phyloP scores from a whole-genome alignment of 164 flowering plant species.

The Stephania japonica region DNA sequence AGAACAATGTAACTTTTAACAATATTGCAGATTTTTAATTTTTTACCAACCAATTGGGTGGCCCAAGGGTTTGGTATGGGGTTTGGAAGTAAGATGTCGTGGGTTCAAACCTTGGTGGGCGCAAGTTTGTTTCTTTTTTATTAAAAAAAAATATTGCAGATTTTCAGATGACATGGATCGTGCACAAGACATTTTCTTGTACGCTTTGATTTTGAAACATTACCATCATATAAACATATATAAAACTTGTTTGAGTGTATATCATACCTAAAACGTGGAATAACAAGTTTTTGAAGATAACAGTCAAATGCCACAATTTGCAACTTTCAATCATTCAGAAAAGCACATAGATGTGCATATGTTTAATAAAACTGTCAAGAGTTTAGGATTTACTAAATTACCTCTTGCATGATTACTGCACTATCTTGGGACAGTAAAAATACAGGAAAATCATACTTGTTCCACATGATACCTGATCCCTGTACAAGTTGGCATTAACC shows the following conservation, averaged over 20 bases:
- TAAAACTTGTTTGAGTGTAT: too few relatives aligned
- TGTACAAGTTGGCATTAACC: conserved; percentile 26
- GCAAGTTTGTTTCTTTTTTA: too few relatives aligned
- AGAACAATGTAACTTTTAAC: neutral
- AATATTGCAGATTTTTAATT: neutral
- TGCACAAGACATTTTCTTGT: too few relatives aligned
- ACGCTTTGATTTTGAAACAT: too few relatives aligned
- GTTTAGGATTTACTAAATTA: conserved; percentile 16
- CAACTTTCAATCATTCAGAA: neutral
- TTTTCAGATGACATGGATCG: neutral
- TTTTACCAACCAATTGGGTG: too few relatives aligned
- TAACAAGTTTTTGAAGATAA: neutral
- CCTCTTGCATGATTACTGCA: conserved; percentile 51
- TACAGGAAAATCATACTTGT: conserved; percentile 71
- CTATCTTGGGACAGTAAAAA: conserved; percentile 61
- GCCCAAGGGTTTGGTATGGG: too few relatives aligned
- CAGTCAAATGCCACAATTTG: neutral
- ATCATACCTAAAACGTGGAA: too few relatives aligned
- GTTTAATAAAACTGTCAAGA: neutral
- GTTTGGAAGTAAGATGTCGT: too few relatives aligned
- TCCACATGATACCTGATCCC: conserved; percentile 92
- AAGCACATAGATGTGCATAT: neutral
- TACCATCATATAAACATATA: too few relatives aligned
- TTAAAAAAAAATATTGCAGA: neutral
- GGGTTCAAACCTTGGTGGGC: too few relatives aligned